Base-by-base conservation (phyloP, 78 protist species). In the Dictyostelium firmibasis region DNA sequence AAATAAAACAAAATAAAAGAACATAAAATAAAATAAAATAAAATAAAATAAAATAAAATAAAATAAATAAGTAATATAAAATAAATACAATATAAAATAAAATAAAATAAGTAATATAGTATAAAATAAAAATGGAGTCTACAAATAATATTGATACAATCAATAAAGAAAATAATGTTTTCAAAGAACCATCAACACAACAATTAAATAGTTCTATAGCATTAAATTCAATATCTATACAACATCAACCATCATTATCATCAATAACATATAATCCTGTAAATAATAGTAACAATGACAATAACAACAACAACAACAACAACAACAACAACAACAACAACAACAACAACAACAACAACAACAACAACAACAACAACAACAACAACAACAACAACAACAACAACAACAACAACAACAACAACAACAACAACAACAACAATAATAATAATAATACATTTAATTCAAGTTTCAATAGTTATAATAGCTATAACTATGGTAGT, bases 231-330 rank as follows among this genome's bases (percentile, higher is more conserved):
- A 41, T 78, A 82, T 62, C 36, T 60, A 31, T 82, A 50, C 25
- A 31, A 82, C 86, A 81, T n/a, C 85, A 81, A 81, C 85, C 85
- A 43, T 29, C 85, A 81, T 29, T 57, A 4, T 29, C 35, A 81
- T 57, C 67, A 20, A 57, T 57, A 57, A 57, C 67, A 20, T 57
- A 57, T 57, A 57, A 10, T 9, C 36, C 29, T 75, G 43, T 33
- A 36, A 75, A 75, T 75, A 75, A 38, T 75, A 41, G 6, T 77
- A 77, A 11, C 5, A 77, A n/a, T 77, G 44, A 77, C 6, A 57
- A 20, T 57, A 57, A 16, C 16, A 50, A 50, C 16, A 50, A 16
- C 16, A 50, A 50, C 16, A 50, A 50, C 16, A 44, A 44, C 13
- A 44, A 7, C 13, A 44, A 6, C 13, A 44, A 8, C 13, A 78